These are phyloP conservation scores for Saccharomyces jurei DNA, from an alignment of 805 yeast species.

Conservation along the genomic window DNA sequence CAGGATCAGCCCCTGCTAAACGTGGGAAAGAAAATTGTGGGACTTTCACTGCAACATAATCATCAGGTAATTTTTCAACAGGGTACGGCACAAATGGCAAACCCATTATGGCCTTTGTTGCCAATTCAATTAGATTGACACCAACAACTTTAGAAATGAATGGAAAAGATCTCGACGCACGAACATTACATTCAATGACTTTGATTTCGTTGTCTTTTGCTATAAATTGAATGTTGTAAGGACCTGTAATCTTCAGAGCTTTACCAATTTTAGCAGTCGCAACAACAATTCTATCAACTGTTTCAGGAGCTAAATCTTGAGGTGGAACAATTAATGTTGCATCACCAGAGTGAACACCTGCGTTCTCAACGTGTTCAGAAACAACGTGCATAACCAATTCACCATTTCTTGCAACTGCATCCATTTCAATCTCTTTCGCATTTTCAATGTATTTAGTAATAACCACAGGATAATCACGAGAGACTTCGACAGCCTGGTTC, in stretches of 20 bases:
- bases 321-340: constrained; percentile 97
- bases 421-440: constrained; percentile 98
- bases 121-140: constrained; percentile 92
- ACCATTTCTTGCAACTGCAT: constrained; percentile 95
- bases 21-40: constrained; percentile 97
- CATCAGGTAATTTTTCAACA: constrained; percentile 76
- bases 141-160: constrained; percentile 96
- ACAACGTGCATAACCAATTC: constrained; percentile 93
- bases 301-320: constrained; percentile 86
- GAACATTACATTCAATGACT: constrained; percentile 96
- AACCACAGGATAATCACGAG: constrained; percentile 96
- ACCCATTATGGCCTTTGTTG: constrained; percentile 91
- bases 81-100: constrained; percentile 86
- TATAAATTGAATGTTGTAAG: constrained; percentile 92
- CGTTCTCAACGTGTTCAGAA: constrained; percentile 97
- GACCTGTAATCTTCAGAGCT: constrained; percentile 94
- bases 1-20: constrained; percentile 95
- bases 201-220: constrained; percentile 92
- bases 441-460: constrained; percentile 93
- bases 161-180: constrained; percentile 99
- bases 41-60: constrained; percentile 92
- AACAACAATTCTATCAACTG: constrained; percentile 82
- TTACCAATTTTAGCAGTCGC: constrained; percentile 95
- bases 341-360: constrained; percentile 99
- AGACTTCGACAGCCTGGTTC: constrained; percentile 92